Conservation (phyloP, 495 filamentous ascomycete species). For the Daldinia decipiens region DNA sequence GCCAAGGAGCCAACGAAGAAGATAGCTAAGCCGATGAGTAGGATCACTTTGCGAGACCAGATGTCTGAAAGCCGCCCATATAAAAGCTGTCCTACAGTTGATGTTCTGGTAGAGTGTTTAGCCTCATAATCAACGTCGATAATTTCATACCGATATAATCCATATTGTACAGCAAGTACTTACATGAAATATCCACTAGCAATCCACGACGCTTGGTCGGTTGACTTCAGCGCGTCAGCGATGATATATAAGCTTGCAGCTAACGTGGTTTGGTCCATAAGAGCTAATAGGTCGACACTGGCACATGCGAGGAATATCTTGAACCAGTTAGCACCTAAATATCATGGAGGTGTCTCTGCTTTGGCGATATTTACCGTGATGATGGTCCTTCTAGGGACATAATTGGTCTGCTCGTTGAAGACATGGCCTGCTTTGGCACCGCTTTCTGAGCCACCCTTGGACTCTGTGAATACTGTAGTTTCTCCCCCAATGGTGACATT, state of each 20-base stretch:
- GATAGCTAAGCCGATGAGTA: slow-evolving; percentile 61
- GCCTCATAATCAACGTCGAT: slow-evolving; percentile 1
- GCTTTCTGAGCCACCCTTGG: slow-evolving; percentile 21
- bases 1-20: slow-evolving; percentile 67
- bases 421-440: slow-evolving; percentile 36
- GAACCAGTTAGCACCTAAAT: slow-evolving; percentile 6
- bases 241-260: slow-evolving; percentile 64
- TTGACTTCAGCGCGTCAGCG: slow-evolving; percentile 58
- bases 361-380: slow-evolving; percentile 54
- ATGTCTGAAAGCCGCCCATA: slow-evolving; percentile 68
- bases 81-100: slow-evolving; percentile 65
- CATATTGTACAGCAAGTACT: slow-evolving; percentile 22
- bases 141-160: not conserved
- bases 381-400: slow-evolving; percentile 61
- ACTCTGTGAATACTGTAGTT: not conserved
- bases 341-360: not conserved
- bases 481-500: not conserved
- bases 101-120: slow-evolving; percentile 50
- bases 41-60: slow-evolving; percentile 65
- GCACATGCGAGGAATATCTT: slow-evolving; percentile 67
- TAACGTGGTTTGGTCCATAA: slow-evolving; percentile 67
- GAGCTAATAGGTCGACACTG: slow-evolving; percentile 63
- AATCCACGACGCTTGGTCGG: slow-evolving; percentile 64
- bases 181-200: slow-evolving; percentile 65
- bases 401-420: slow-evolving; percentile 67